Percentiles rank a stretch among this genome's conserved stretches.
phyloP scores from a whole-genome alignment of 139 green algal genomes.

The Auxenochlorella pyrenoidosa region DNA sequence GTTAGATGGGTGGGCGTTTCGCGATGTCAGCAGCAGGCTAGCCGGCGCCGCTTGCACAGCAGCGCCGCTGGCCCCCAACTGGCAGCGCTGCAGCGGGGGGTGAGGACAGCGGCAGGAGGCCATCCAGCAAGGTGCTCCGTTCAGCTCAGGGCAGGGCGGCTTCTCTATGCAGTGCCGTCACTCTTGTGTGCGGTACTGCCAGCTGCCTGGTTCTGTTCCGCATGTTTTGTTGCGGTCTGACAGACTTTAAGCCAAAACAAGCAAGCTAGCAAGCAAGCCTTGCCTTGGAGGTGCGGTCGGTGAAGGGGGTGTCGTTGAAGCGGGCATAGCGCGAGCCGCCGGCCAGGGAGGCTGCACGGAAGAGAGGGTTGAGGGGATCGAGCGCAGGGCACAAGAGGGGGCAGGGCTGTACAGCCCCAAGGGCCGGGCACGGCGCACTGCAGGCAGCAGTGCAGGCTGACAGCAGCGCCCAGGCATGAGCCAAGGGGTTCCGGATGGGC shows the following conservation, averaged over 20 bases:
- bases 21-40: no score
- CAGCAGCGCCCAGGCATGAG: background rate
- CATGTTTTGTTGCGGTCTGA: background rate
- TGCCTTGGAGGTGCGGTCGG: constrained; percentile 22
- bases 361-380: background rate
- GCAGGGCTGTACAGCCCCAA: background rate
- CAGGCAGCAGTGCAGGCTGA: background rate
- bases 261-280: background rate
- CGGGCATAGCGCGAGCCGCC: background rate
- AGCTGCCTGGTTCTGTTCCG: no score
- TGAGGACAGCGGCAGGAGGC: no score
- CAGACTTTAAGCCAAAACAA: no score
- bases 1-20: background rate
- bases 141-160: background rate
- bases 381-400: background rate
- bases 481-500: no score
- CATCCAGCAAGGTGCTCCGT: background rate
- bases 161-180: no score
- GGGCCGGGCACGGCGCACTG: background rate
- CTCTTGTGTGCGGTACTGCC: no score
- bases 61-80: no score
- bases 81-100: no score
- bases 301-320: constrained; percentile 20
- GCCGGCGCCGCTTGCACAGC: no score
- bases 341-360: background rate